Conservation (phyloP, 495 filamentous ascomycete species). For the Baudoinia panamericana region DNA sequence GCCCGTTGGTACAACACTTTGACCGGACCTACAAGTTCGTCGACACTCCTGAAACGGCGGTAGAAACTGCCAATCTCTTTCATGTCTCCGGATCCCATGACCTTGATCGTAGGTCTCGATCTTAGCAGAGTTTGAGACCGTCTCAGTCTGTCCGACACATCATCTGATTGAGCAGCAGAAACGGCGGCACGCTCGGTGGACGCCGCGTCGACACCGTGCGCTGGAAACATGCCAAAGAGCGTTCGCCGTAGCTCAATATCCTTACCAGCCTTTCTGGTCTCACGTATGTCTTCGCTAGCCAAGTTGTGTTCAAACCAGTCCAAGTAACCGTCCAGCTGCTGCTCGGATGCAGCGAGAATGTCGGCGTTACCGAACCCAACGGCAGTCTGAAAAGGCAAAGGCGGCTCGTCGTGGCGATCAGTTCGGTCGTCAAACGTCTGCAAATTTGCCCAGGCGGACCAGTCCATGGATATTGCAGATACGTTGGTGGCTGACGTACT, state of each 20-base stretch:
- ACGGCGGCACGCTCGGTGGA: background rate
- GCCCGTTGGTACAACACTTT: constrained; percentile 17
- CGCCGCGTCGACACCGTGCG: constrained; percentile 16
- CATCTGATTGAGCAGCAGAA: background rate
- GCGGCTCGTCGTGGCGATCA: too few relatives aligned
- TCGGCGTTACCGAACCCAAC: constrained; percentile 48
- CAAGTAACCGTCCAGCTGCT: constrained; percentile 69
- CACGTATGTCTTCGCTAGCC: constrained; percentile 18
- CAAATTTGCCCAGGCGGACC: constrained; percentile 49
- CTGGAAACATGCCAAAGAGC: constrained; percentile 42
- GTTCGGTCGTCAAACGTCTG: background rate
- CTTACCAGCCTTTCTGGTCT: constrained; percentile 7
- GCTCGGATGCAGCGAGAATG: constrained; percentile 50
- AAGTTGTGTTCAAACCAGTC: constrained; percentile 59
- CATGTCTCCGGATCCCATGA: constrained; percentile 4
- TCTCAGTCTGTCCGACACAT: background rate
- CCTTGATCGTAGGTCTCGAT: background rate
- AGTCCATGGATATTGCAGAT: constrained; percentile 50
- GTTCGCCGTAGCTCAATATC: constrained; percentile 26
- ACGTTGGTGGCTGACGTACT: constrained; percentile 47
- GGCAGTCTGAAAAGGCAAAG: constrained; percentile 15
- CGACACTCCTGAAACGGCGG: constrained; percentile 7
- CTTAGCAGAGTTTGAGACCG: background rate
- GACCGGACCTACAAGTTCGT: constrained; percentile 10
- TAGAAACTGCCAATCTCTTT: constrained; percentile 13